These are phyloP conservation scores for Amanita pseudoporphyria DNA, from an alignment of 768 basidiomycete genomes.

Conservation along the genomic window DNA sequence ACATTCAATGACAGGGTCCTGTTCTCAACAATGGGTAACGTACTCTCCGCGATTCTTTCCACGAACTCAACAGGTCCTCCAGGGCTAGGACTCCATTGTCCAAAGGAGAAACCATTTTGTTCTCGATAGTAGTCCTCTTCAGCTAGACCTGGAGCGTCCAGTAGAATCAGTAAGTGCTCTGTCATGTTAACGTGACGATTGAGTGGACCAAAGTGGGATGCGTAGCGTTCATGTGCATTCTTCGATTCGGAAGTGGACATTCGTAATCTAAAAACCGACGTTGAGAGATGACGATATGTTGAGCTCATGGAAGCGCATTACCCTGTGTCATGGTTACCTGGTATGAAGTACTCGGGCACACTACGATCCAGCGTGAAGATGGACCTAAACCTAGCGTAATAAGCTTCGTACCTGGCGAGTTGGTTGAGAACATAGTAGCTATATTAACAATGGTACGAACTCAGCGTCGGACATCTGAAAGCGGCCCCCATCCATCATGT, in stretches of 20 bases:
- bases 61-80: slow-evolving; percentile 48
- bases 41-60: slow-evolving; percentile 30
- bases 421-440: not conserved
- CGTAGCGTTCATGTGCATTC: slow-evolving; percentile 46
- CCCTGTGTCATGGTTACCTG: slow-evolving; percentile 92
- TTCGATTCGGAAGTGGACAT: slow-evolving; percentile 33
- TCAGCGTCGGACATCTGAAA: slow-evolving; percentile 51
- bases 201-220: slow-evolving; percentile 65
- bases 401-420: slow-evolving; percentile 57
- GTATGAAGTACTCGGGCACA: slow-evolving; percentile 59
- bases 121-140: slow-evolving; percentile 61
- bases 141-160: slow-evolving; percentile 65
- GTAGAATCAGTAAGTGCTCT: slow-evolving; percentile 62
- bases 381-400: slow-evolving; percentile 54
- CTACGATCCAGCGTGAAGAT: slow-evolving; percentile 49
- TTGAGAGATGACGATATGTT: slow-evolving; percentile 19
- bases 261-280: slow-evolving; percentile 33
- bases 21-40: not conserved
- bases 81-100: slow-evolving; percentile 36
- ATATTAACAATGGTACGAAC: slow-evolving; percentile 33
- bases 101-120: slow-evolving; percentile 27
- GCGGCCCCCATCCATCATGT: slow-evolving; percentile 87
- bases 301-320: slow-evolving; percentile 16
- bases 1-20: not conserved
- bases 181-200: slow-evolving; percentile 56